Conservation (phyloP, 177 flowering plant genomes). For the Vitis hybrid region DNA sequence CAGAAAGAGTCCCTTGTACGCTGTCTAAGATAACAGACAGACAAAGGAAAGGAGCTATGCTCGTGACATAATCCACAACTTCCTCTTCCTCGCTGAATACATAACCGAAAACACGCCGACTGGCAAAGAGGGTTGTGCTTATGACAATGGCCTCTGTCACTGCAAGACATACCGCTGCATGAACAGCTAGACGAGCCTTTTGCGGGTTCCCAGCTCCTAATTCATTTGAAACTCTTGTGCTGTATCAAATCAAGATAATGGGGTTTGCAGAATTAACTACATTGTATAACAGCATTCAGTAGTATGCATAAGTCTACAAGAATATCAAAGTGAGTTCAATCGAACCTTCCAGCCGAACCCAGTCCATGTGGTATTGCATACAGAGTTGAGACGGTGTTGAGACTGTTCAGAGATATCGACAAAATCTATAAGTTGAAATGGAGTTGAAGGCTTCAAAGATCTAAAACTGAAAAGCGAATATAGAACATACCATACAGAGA, state of each 20-base stretch:
- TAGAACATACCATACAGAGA: slow-evolving; percentile 35
- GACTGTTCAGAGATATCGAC: slow-evolving; percentile 36
- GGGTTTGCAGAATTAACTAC: no score
- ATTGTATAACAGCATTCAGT: not conserved
- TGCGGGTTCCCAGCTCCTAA: slow-evolving; percentile 74
- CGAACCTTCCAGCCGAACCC: slow-evolving; percentile 70
- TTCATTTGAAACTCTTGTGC: slow-evolving; percentile 87
- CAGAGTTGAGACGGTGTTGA: slow-evolving; percentile 53
- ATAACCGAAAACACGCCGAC: slow-evolving; percentile 59
- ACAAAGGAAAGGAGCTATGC: slow-evolving; percentile 66
- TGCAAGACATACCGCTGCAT: slow-evolving; percentile 40
- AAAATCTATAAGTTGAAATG: not conserved
- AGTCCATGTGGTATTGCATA: slow-evolving; percentile 71
- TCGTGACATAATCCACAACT: slow-evolving; percentile 62
- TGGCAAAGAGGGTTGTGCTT: slow-evolving; percentile 44
- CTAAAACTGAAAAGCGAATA: not conserved
- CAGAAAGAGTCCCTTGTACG: slow-evolving; percentile 75
- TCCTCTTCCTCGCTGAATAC: slow-evolving; percentile 71
- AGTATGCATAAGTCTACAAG: not conserved
- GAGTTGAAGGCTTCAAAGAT: not conserved
- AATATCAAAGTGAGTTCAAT: not conserved
- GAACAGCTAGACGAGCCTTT: slow-evolving; percentile 58
- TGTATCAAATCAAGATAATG: slow-evolving; percentile 12
- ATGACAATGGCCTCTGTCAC: slow-evolving; percentile 32
- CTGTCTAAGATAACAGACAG: slow-evolving; percentile 50